Percentiles rank a stretch among this genome's conserved stretches.
These are phyloP conservation scores for Cryptococcus amylolentus DNA, from an alignment of 1,284 basidiomycete genomes.

Conservation along the genomic window DNA sequence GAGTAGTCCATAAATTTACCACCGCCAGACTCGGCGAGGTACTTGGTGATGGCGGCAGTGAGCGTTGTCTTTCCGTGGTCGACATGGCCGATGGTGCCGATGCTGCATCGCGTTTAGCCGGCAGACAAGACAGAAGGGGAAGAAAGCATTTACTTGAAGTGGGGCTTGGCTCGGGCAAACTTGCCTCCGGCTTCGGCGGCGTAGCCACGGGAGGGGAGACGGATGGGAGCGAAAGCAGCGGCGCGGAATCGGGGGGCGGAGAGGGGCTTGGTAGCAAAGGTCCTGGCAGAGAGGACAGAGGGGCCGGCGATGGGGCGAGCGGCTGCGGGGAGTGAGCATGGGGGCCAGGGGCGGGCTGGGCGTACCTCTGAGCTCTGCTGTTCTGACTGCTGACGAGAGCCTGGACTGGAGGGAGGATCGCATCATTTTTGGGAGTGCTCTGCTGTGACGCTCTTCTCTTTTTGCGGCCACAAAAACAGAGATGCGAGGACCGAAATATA, in stretches of 20 bases:
- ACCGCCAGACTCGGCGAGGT: slow-evolving; percentile 73
- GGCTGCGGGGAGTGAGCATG: slow-evolving; percentile 5
- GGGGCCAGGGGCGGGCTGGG: neutral
- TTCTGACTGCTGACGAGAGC: slow-evolving; percentile 12
- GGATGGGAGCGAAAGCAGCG: slow-evolving; percentile 15
- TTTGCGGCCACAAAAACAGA: neutral
- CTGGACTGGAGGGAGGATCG: slow-evolving; percentile 12
- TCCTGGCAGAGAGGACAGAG: slow-evolving; percentile 23
- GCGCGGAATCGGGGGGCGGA: slow-evolving; percentile 20
- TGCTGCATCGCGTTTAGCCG: slow-evolving; percentile 48
- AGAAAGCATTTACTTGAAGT: slow-evolving; percentile 66
- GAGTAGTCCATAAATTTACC: slow-evolving; percentile 97
- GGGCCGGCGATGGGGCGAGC: slow-evolving; percentile 32
- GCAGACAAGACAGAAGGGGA: neutral
- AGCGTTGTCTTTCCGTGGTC: slow-evolving; percentile 95
- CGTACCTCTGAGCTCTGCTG: slow-evolving; percentile 19
- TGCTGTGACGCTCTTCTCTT: neutral
- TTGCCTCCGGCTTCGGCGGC: slow-evolving; percentile 62
- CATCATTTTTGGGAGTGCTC: slow-evolving; percentile 9
- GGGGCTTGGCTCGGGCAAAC: slow-evolving; percentile 83
- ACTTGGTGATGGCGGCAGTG: slow-evolving; percentile 97
- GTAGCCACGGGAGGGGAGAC: slow-evolving; percentile 42
- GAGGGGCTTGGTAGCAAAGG: slow-evolving; percentile 21
- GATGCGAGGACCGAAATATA: neutral
- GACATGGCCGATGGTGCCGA: slow-evolving; percentile 89